Conservation (phyloP, 2,329 filamentous ascomycete species). For the Fusarium bactridioides region DNA sequence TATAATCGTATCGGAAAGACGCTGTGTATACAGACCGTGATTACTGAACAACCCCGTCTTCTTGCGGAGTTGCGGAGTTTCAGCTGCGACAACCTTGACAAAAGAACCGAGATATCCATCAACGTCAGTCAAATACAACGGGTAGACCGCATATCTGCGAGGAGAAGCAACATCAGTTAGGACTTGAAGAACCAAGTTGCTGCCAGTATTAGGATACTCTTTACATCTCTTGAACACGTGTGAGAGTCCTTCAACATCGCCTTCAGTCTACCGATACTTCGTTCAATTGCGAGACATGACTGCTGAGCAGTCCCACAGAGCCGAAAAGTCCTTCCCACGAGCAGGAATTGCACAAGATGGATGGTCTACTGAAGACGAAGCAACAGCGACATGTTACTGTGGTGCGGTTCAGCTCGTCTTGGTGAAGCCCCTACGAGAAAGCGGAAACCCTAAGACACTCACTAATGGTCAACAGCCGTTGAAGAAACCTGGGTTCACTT, state of each 20-base stretch:
- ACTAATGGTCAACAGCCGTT: not conserved
- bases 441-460: not conserved
- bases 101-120: not conserved
- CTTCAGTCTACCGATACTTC: not conserved
- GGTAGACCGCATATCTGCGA: not conserved
- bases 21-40: not conserved
- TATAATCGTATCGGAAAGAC: no score
- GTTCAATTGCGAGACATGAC: not conserved
- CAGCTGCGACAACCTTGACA: no score
- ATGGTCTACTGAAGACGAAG: conserved; percentile 55
- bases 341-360: conserved; percentile 51
- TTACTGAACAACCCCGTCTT: not conserved
- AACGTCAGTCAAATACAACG: not conserved
- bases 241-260: not conserved
- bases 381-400: conserved; percentile 67
- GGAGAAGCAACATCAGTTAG: not conserved
- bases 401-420: conserved; percentile 63
- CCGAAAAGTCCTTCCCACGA: not conserved
- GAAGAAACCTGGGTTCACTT: conserved; percentile 48
- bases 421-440: conserved; percentile 46
- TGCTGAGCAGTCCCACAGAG: not conserved
- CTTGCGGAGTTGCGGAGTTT: not conserved
- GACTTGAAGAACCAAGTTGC: not conserved
- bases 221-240: not conserved
- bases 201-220: not conserved